phyloP scores from a whole-genome alignment of 441 rosid species.

The Adansonia grandidieri region DNA sequence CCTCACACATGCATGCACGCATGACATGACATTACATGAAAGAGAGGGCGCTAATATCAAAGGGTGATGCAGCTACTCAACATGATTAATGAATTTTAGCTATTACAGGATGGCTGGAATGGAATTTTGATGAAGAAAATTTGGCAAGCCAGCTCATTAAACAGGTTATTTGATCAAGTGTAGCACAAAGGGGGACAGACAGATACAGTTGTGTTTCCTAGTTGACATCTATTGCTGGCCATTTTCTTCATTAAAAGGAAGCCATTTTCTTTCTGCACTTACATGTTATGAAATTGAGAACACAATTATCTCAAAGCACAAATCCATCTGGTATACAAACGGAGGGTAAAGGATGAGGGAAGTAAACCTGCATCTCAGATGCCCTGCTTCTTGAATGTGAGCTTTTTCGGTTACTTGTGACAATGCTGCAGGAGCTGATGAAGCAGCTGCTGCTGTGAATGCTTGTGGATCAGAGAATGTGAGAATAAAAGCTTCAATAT shows the following conservation, averaged over 20 bases:
- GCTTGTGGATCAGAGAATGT: slow-evolving; percentile 73
- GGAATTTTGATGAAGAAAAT: slow-evolving; percentile 9
- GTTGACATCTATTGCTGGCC: neutral
- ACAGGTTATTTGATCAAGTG: neutral
- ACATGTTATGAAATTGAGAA: neutral
- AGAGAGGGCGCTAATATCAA: neutral
- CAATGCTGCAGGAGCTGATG: slow-evolving; percentile 79
- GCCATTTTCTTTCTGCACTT: neutral
- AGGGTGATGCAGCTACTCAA: neutral
- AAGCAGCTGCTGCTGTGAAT: slow-evolving; percentile 69
- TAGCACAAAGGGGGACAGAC: neutral
- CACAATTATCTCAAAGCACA: slow-evolving; percentile 6
- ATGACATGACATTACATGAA: neutral
- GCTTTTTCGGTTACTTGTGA: slow-evolving; percentile 86
- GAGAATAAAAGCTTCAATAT: slow-evolving; percentile 71
- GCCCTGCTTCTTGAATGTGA: slow-evolving; percentile 94
- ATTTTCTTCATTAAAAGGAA: neutral
- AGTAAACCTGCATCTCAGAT: slow-evolving; percentile 89
- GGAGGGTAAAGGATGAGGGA: slow-evolving; percentile 13
- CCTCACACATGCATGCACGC: neutral
- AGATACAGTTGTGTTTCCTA: neutral
- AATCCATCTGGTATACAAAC: slow-evolving; percentile 13
- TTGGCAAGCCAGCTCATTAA: neutral
- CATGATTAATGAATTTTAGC: slow-evolving; percentile 9
- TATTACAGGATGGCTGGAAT: neutral